Percentiles rank a stretch among this genome's conserved stretches.
Conservation (phyloP, 257 asterid genomes). For the Nicotiana attenuata region DNA sequence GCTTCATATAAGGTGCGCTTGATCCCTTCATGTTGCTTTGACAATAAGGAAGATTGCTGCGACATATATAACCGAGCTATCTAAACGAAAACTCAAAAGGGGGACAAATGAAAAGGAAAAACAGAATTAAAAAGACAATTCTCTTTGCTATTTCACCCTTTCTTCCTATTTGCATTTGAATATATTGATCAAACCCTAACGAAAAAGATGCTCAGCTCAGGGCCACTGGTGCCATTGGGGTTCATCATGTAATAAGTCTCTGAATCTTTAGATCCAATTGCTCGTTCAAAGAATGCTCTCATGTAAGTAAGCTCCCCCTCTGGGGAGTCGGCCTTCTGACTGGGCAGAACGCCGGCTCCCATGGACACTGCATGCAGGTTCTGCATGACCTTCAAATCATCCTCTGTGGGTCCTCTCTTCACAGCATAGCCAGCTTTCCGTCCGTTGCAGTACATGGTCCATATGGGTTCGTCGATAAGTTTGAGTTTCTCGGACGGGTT, state of each 20-base stretch:
- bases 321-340: constrained; percentile 12
- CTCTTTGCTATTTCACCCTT: not conserved
- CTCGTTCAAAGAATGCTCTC: constrained; percentile 81
- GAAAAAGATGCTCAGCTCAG: constrained; percentile 81
- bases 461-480: constrained; percentile 72
- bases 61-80: not conserved
- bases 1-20: not conserved
- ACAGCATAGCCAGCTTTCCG: constrained; percentile 74
- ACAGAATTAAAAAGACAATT: not conserved
- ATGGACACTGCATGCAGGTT: constrained; percentile 66
- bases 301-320: constrained; percentile 72
- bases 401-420: constrained; percentile 65
- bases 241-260: constrained; percentile 91
- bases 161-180: not conserved
- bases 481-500: constrained; percentile 49
- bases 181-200: constrained; percentile 35
- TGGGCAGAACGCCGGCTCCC: constrained; percentile 90
- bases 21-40: not conserved
- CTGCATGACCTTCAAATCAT: constrained; percentile 67
- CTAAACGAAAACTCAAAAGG: not conserved
- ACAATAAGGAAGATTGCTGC: not conserved
- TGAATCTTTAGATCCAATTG: constrained; percentile 75
- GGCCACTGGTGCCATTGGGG: constrained; percentile 82
- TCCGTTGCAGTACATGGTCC: constrained; percentile 84
- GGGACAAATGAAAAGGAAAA: not conserved